Conservation (phyloP, 2,329 filamentous ascomycete species). For the Xylaria sp. region DNA sequence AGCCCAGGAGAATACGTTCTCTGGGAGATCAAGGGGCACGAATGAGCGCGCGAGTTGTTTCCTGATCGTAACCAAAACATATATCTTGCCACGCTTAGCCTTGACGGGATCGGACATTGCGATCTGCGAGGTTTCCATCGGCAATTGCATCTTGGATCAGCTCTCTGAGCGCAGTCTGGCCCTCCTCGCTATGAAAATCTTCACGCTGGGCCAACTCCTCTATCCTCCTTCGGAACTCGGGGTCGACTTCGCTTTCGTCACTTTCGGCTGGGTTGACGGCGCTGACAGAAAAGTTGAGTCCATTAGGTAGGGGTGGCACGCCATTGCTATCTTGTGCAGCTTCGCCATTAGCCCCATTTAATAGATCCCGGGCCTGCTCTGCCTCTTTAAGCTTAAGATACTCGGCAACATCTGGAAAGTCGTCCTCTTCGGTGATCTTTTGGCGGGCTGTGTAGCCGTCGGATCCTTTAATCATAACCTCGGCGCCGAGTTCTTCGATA, state of each 20-base stretch:
- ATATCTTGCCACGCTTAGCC: constrained; percentile 53
- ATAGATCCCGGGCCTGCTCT: constrained; percentile 43
- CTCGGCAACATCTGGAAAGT: constrained; percentile 77
- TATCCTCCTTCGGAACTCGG: constrained; percentile 85
- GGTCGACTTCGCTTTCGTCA: constrained; percentile 73
- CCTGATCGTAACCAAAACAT: background rate
- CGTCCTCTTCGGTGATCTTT: constrained; percentile 80
- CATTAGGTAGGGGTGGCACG: constrained; percentile 74
- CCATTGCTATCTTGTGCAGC: constrained; percentile 48
- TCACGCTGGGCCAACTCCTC: constrained; percentile 86
- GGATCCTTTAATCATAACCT: constrained; percentile 71
- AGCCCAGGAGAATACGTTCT: constrained; percentile 65
- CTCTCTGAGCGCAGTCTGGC: constrained; percentile 80
- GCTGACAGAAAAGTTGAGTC: constrained; percentile 80
- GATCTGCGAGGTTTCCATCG: constrained; percentile 70
- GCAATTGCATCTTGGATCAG: constrained; percentile 83
- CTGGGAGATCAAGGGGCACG: constrained; percentile 65
- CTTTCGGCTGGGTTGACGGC: constrained; percentile 73
- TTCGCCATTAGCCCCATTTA: constrained; percentile 44
- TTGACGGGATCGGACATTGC: constrained; percentile 71
- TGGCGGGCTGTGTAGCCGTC: constrained; percentile 84
- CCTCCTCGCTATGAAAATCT: constrained; percentile 83
- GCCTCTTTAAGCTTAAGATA: constrained; percentile 66
- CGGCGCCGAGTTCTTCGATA: constrained; percentile 82
- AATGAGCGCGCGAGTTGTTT: constrained; percentile 47